Conservation (phyloP, 2,329 filamentous ascomycete genomes). For the Cylindrodendrum hubeiense region DNA sequence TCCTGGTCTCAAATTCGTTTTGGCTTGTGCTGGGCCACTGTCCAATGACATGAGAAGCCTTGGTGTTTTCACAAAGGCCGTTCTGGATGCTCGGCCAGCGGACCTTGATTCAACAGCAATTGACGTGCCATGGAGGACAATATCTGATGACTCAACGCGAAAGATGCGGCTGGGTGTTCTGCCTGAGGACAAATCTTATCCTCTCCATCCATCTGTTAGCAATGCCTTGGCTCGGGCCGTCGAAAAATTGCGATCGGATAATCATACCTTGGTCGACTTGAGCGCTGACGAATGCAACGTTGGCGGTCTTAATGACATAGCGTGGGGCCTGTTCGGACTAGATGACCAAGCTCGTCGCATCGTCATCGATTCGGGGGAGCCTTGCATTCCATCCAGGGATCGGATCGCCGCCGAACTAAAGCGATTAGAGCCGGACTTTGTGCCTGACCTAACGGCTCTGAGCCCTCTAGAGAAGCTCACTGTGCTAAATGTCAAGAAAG, state of each 20-base stretch:
- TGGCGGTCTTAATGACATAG: slow-evolving; percentile 22
- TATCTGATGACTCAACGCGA: background rate
- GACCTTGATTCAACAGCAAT: slow-evolving; percentile 16
- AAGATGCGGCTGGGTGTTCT: slow-evolving; percentile 25
- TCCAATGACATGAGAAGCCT: slow-evolving; percentile 24
- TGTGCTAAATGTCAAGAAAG: slow-evolving; percentile 35
- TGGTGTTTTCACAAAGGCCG: slow-evolving; percentile 8
- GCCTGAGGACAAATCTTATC: slow-evolving; percentile 14
- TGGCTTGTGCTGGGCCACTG: slow-evolving; percentile 20
- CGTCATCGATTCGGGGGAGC: slow-evolving; percentile 25
- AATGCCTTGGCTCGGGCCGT: slow-evolving; percentile 11
- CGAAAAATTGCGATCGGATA: background rate
- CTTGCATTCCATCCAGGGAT: slow-evolving; percentile 16
- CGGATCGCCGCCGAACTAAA: background rate
- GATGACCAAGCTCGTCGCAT: background rate
- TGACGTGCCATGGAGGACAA: slow-evolving; percentile 23
- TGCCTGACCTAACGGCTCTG: slow-evolving; percentile 3
- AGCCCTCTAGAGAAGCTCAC: slow-evolving; percentile 51
- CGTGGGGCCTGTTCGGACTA: slow-evolving; percentile 9
- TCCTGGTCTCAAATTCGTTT: slow-evolving; percentile 11
- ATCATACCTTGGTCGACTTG: slow-evolving; percentile 17
- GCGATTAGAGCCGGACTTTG: background rate
- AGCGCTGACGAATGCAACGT: slow-evolving; percentile 7
- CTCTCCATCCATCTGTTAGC: slow-evolving; percentile 25
- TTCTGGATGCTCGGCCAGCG: slow-evolving; percentile 12